Evolutionary conservation across 306 rosid genomes (phyloP), one percentile per base, ranked within the genome.

Genomic region (Citrullus amarus): DNA sequence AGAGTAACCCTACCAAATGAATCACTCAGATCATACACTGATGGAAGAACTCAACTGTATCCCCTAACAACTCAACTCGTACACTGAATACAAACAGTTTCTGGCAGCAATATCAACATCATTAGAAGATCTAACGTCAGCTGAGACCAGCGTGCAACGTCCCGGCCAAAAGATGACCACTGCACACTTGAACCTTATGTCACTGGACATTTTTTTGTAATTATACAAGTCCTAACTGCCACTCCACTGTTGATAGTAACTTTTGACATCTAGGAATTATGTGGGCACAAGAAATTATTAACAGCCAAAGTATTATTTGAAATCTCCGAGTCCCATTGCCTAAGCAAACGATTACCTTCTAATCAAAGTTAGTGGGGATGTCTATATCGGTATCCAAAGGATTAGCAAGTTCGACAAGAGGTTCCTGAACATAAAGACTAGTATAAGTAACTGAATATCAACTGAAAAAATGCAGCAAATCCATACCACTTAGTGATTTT

Each of bases 381-480:
- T 92, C 97, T 71, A 90, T 65, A 66, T 95, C 96, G 62, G 91
- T 89, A 84, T 91, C 92, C 14, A 91, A 86, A 53, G 97, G 89
- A 95, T 87, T 89, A 80, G 95, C 76, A 75, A 95, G 93, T 84
- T 95, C 93, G 38, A 73, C 88, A 83, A 92, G 82, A 77, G 95
- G 91, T 81, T 91, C 98, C 97, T 95, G 88, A 58, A 48, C 71
- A 82, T 65, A 69, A 86, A 32, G 65, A 83, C 80, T 77, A 16
- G 73, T 34, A 69, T 65, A 69, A 48, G 34, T 34, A n/a, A 50
- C 18, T 59, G 62, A 78, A 48, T 51, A 48, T 32, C 51, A 30
- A 62, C 30, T 46, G 32, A n/a, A 63, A 18, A 22, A 48, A 63
- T 34, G n/a, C 80, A 78, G 44, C 68, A 38, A 22, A 76, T 34